phyloP scores from a whole-genome alignment of 306 rosid species.

The Sophora flavescens region DNA sequence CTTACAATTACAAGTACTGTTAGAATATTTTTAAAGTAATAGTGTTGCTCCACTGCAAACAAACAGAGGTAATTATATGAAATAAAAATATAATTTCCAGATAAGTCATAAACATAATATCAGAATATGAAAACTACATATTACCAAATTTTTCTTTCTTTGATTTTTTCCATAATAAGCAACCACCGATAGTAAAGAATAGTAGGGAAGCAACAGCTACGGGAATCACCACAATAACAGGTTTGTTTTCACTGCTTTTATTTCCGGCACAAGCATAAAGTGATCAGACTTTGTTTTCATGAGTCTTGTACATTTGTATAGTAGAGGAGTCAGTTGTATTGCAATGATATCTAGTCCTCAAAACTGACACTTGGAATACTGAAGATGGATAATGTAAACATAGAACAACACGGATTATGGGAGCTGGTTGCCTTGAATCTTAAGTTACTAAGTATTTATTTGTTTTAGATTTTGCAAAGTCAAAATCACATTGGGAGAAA shows the following conservation, averaged over 20 bases:
- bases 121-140: not conserved
- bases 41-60: not conserved
- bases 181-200: constrained; percentile 3
- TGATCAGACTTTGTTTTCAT: not conserved
- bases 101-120: not conserved
- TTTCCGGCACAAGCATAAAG: constrained; percentile 34
- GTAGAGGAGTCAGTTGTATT: not conserved
- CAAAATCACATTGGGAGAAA: no score
- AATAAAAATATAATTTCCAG: not conserved
- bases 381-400: not conserved
- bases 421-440: not conserved
- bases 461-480: no score
- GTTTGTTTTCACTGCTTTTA: constrained; percentile 4
- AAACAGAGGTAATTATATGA: not conserved
- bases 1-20: not conserved
- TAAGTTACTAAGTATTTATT: not conserved
- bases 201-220: constrained; percentile 2
- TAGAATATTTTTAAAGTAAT: not conserved
- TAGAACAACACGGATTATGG: not conserved
- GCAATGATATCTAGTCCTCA: not conserved
- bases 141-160: constrained; percentile 33
- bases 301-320: not conserved
- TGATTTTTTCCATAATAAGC: constrained; percentile 31
- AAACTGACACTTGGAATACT: not conserved
- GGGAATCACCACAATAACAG: constrained; percentile 25